Base-by-base conservation (phyloP, 2,329 filamentous ascomycete genomes). In the Pseudogymnoascus sp. region DNA sequence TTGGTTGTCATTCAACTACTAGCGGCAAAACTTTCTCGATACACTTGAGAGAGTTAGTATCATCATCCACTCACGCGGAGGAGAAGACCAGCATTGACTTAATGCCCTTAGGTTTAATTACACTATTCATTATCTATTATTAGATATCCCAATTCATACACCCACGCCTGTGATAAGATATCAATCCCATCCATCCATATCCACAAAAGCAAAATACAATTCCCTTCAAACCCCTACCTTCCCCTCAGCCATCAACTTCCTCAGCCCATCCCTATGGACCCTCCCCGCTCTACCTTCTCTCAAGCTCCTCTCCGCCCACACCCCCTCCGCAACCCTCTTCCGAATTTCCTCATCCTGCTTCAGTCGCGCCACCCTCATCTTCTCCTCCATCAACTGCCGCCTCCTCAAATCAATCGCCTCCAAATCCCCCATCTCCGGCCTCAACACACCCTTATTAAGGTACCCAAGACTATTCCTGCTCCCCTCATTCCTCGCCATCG, bases 261-360 rank as follows among this genome's bases (percentile, higher is more conserved):
- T 59, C 11, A 60, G n/a, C n/a, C 58, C 58, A 40, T 60, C 58
- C 58, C 58, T 60, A 25, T 60, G 35, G n/a, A 45, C 25, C 25
- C 37, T 64, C 12, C 66, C 65, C n/a, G 33, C 58, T 25, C 37
- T 41, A 7, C 60, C 58, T 6, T 41, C 58, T 6, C 35, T 41
- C 14, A 38, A 25, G 25, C 18, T 60, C 35, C 58, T 60, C 35
- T 60, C 23, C 5, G 58, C 33, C 58, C 58, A 60, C 11, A 25
- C 18, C 14, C 35, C 58, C 33, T 60, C 58, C 6, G n/a, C n/a
- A 40, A 60, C 38, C 8, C 33, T 41, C 35, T 41, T 60, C 18
- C 58, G 21, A 11, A 38, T 60, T 16, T 60, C 58, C 58, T 60
- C 58, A 8, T 60, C 64, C 77, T 74, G 9, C 78, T 71, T 14